Conservation (phyloP, 371 early-diverging fungal genomes). For the Syncephalastrum racemosum region DNA sequence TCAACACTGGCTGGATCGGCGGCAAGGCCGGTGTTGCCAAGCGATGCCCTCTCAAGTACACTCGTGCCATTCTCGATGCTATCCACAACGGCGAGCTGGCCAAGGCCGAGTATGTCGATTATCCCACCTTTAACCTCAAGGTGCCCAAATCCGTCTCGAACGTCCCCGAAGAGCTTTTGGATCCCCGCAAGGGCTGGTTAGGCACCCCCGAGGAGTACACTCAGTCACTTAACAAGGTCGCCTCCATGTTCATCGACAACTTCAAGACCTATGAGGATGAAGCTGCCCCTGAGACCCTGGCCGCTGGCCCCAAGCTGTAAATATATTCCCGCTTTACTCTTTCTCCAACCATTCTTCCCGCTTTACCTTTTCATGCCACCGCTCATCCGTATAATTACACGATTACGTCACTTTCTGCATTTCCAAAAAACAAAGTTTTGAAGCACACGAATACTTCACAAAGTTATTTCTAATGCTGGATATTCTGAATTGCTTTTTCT, state of each 20-base stretch:
- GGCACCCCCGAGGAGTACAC: constrained; percentile 66
- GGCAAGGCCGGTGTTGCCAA: constrained; percentile 86
- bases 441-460: background rate
- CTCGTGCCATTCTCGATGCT: constrained; percentile 94
- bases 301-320: constrained; percentile 68
- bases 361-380: constrained; percentile 2
- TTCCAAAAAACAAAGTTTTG: constrained; percentile 2
- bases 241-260: constrained; percentile 84
- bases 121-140: constrained; percentile 83
- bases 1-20: constrained; percentile 98
- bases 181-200: constrained; percentile 88
- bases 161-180: constrained; percentile 85
- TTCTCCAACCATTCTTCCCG: background rate
- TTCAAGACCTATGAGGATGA: constrained; percentile 85
- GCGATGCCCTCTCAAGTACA: constrained; percentile 91
- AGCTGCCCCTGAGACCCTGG: constrained; percentile 74
- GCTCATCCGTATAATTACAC: constrained; percentile 1
- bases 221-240: constrained; percentile 75
- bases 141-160: constrained; percentile 79
- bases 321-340: background rate
- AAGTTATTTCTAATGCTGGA: constrained; percentile 1
- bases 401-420: constrained; percentile 3
- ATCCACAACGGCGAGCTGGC: constrained; percentile 92
- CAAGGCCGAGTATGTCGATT: constrained; percentile 76
- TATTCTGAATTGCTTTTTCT: background rate